phyloP scores from a whole-genome alignment of 1,139 yeast species.

The Arxiozyma heterogenica region DNA sequence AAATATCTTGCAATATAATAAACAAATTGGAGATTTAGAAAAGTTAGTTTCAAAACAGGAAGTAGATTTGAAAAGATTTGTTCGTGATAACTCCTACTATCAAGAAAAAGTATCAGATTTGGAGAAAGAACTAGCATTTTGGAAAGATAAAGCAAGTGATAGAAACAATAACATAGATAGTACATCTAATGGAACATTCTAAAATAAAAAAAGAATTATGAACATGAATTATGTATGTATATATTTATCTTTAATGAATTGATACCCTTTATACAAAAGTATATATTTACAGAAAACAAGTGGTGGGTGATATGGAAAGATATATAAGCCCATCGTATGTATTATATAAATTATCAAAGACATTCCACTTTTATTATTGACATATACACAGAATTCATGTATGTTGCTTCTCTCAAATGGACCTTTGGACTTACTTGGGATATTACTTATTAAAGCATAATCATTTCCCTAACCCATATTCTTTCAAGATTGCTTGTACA shows the following conservation, averaged over 20 bases:
- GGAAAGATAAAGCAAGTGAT: conserved; percentile 38
- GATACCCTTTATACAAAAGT: neutral
- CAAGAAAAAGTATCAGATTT: conserved; percentile 35
- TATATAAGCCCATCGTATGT: neutral
- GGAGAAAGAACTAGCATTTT: conserved; percentile 58
- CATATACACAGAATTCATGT: neutral
- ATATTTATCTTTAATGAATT: too few relatives aligned
- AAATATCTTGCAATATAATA: conserved; percentile 25
- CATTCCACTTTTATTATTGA: neutral
- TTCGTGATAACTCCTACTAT: conserved; percentile 31
- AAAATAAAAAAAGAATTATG: conserved; percentile 6
- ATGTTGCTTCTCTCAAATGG: neutral
- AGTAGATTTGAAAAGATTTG: conserved; percentile 24
- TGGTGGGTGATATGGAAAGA: neutral
- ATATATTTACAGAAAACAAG: neutral
- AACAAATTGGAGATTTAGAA: conserved; percentile 32
- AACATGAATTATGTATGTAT: conserved; percentile 1
- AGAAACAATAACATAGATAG: neutral
- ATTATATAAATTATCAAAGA: neutral
- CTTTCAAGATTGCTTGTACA: conserved; percentile 52
- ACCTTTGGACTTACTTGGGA: neutral
- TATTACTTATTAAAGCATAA: too few relatives aligned
- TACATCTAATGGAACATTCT: neutral
- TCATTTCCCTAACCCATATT: conserved; percentile 62
- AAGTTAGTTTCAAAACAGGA: conserved; percentile 32